A percentile compares a stretch with the other conserved stretches of the same genome.
phyloP scores from a whole-genome alignment of 805 yeast species.

The Lipomyces yamadae region DNA sequence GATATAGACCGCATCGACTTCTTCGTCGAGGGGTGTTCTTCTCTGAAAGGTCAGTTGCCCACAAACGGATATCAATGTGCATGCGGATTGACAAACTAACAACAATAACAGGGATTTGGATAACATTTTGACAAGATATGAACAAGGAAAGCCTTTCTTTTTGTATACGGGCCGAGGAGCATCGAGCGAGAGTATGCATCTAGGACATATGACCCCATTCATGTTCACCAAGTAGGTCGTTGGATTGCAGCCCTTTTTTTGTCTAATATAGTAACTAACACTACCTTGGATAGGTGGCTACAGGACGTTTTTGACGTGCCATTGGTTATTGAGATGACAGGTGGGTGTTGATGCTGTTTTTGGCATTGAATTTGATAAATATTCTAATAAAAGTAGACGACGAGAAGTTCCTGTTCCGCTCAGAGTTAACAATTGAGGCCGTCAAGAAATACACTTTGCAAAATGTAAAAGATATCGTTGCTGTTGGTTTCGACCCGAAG shows the following conservation, averaged over 20 bases:
- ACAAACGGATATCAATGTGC: not conserved
- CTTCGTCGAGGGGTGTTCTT: conserved; percentile 90
- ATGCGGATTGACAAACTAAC: not conserved
- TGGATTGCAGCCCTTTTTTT: not conserved
- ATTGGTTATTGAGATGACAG: conserved; percentile 72
- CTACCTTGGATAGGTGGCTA: conserved; percentile 61
- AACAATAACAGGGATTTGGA: conserved; percentile 44
- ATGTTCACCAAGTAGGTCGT: conserved; percentile 69
- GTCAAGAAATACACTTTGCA: conserved; percentile 79
- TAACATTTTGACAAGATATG: conserved; percentile 83
- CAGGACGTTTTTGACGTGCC: conserved; percentile 98
- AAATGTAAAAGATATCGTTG: conserved; percentile 89
- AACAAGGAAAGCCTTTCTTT: conserved; percentile 93
- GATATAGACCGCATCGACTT: conserved; percentile 88
- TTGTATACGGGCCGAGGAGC: conserved; percentile 98
- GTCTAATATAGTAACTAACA: not conserved
- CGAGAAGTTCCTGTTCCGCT: conserved; percentile 95
- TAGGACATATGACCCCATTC: conserved; percentile 97
- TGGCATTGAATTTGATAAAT: not conserved
- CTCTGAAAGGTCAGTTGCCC: conserved; percentile 64
- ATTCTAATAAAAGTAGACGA: conserved; percentile 72
- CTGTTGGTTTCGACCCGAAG: conserved; percentile 92
- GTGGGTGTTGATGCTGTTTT: conserved; percentile 8
- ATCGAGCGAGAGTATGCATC: conserved; percentile 88
- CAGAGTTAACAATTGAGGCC: conserved; percentile 82